Percentiles rank a stretch among this genome's conserved stretches.
Evolutionary conservation across 768 basidiomycete species (phyloP).

Genomic region (Collybia mongolica): DNA sequence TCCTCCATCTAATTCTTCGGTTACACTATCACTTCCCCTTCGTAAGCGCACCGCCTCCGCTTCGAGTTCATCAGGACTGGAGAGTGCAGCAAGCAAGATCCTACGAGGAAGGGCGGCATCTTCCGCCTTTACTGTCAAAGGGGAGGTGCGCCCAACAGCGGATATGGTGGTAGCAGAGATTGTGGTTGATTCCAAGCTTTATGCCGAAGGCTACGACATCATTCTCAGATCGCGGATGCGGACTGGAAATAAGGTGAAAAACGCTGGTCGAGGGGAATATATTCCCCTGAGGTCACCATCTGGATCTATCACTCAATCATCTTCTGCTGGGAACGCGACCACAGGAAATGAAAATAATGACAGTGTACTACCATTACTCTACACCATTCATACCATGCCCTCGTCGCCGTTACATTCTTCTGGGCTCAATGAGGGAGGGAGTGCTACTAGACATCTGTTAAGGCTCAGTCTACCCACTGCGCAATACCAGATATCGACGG

Average conservation of each 20-base stretch:
- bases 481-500: conserved; percentile 71
- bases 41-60: conserved; percentile 33
- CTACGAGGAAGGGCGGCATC: conserved; percentile 42
- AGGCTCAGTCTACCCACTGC: conserved; percentile 81
- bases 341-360: conserved; percentile 14
- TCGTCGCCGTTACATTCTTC: conserved; percentile 82
- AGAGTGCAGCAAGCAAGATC: conserved; percentile 2
- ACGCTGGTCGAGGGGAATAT: conserved; percentile 19
- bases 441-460: conserved; percentile 72
- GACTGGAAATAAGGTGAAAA: conserved; percentile 24
- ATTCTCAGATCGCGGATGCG: conserved; percentile 41
- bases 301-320: background rate
- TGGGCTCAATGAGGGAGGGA: conserved; percentile 42
- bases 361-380: conserved; percentile 49
- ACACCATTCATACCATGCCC: conserved; percentile 73
- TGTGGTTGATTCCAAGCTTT: conserved; percentile 79
- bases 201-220: conserved; percentile 72
- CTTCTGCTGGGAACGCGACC: conserved; percentile 3
- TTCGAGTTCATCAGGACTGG: conserved; percentile 18
- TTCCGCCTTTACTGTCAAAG: conserved; percentile 61
- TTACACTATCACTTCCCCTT: conserved; percentile 19
- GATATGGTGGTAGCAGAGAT: conserved; percentile 80
- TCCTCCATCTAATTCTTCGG: conserved; percentile 18
- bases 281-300: conserved; percentile 28
- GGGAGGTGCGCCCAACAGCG: conserved; percentile 56